Percentiles rank a stretch among this genome's conserved stretches.
Conservation (phyloP, 495 filamentous ascomycete genomes). For the Aspergillus biplanus region DNA sequence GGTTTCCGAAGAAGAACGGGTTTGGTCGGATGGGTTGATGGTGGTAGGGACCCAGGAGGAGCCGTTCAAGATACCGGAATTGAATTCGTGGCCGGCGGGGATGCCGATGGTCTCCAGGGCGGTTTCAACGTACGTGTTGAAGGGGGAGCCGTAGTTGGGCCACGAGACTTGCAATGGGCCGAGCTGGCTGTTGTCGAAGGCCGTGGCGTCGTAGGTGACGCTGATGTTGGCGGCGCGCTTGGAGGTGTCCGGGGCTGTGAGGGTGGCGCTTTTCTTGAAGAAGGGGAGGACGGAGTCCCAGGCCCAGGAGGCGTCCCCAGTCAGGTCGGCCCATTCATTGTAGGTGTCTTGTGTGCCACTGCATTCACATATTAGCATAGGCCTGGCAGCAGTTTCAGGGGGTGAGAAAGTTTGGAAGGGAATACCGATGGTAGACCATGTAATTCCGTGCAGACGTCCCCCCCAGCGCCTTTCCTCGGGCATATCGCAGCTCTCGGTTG, state of each 20-base stretch:
- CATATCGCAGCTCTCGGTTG: constrained; percentile 36
- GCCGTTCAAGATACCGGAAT: not conserved
- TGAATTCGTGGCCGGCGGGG: not conserved
- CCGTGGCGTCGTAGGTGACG: constrained; percentile 35
- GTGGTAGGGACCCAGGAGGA: not conserved
- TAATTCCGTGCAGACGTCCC: constrained; percentile 48
- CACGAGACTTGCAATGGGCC: constrained; percentile 4
- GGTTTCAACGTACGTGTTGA: not conserved
- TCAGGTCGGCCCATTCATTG: constrained; percentile 54
- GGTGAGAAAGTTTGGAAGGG: no score
- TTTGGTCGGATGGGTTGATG: not conserved
- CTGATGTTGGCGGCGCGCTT: constrained; percentile 36
- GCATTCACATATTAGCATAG: not conserved
- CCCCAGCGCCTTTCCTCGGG: constrained; percentile 48
- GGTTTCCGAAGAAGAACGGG: not conserved
- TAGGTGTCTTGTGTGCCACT: constrained; percentile 17
- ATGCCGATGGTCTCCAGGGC: not conserved
- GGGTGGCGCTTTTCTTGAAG: constrained; percentile 47
- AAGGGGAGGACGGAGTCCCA: constrained; percentile 53
- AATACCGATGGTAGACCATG: constrained; percentile 42
- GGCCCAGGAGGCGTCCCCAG: constrained; percentile 52
- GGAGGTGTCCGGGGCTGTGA: constrained; percentile 46
- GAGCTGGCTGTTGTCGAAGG: not conserved
- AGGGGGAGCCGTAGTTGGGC: not conserved
- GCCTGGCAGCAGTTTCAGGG: no score